These are phyloP conservation scores for Chlamydomonas incerta DNA, from an alignment of 139 green algal genomes.

Conservation along the genomic window DNA sequence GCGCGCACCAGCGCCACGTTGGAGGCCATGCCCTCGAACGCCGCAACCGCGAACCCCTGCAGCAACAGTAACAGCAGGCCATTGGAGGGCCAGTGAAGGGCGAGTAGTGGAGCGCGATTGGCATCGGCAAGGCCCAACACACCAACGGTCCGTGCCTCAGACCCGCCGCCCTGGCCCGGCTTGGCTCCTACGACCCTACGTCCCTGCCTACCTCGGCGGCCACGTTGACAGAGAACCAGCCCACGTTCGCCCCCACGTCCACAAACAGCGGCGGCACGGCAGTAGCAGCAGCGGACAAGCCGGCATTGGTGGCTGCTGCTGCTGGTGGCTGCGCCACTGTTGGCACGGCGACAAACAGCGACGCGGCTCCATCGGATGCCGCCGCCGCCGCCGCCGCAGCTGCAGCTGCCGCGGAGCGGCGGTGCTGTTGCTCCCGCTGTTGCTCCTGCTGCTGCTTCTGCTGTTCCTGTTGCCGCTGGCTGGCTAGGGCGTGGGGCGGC, in stretches of 20 bases:
- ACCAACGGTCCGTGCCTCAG: no score
- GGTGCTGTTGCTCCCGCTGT: background rate
- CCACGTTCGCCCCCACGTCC: constrained; percentile 49
- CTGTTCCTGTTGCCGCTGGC: background rate
- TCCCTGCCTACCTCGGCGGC: constrained; percentile 7
- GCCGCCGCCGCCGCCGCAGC: background rate
- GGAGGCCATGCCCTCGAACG: constrained; percentile 52
- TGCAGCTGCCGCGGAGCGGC: background rate
- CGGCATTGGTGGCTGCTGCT: background rate
- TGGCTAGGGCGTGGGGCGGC: background rate
- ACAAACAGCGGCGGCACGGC: constrained; percentile 37
- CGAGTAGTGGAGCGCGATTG: background rate
- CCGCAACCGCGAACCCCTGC: constrained; percentile 39
- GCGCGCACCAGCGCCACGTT: constrained; percentile 42
- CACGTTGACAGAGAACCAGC: constrained; percentile 38
- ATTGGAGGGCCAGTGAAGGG: no score
- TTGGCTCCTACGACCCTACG: no score
- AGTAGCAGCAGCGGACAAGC: background rate
- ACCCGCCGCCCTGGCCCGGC: no score
- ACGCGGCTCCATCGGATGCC: background rate
- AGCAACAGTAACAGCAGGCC: no score
- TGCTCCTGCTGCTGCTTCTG: background rate
- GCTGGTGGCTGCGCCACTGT: background rate
- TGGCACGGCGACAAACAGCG: background rate
- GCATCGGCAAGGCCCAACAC: no score